A percentile compares a stretch with the other conserved stretches of the same genome.
phyloP scores from a whole-genome alignment of 257 asterid species.

The Plantago elongata region DNA sequence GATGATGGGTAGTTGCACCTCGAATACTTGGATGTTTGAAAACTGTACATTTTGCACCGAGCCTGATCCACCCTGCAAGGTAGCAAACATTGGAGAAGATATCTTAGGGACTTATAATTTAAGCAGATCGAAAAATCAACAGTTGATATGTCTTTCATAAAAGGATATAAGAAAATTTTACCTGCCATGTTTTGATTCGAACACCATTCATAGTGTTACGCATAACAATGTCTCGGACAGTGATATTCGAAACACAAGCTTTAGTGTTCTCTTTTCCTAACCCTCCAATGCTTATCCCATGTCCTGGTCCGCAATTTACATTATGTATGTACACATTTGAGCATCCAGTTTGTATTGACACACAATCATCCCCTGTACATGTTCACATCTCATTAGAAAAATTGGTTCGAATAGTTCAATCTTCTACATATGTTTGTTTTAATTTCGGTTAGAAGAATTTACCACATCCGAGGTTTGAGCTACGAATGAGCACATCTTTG shows the following conservation, averaged over 20 bases:
- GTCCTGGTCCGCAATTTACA: conserved; percentile 86
- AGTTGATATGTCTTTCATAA: no score
- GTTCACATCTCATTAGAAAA: not conserved
- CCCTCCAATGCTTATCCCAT: conserved; percentile 93
- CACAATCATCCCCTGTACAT: conserved; percentile 79
- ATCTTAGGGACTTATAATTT: not conserved
- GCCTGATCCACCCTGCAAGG: conserved; percentile 83
- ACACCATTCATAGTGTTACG: conserved; percentile 31
- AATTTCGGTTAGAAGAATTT: conserved; percentile 8
- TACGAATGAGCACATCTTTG: conserved; percentile 66
- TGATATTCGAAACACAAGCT: conserved; percentile 81
- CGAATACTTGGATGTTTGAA: conserved; percentile 76
- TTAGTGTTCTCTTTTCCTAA: conserved; percentile 71
- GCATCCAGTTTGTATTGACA: conserved; percentile 88
- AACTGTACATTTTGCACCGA: conserved; percentile 67
- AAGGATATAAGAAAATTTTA: not conserved
- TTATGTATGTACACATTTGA: conserved; percentile 60
- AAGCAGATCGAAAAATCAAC: not conserved
- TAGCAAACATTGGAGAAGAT: not conserved
- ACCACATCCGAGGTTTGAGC: conserved; percentile 73
- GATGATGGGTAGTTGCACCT: conserved; percentile 78
- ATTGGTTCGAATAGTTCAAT: not conserved
- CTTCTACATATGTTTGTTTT: no score
- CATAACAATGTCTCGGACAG: conserved; percentile 34
- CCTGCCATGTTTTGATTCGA: conserved; percentile 58